Evolutionary conservation across 2,329 filamentous ascomycete genomes (phyloP).

Genomic region (Fusarium sp.): DNA sequence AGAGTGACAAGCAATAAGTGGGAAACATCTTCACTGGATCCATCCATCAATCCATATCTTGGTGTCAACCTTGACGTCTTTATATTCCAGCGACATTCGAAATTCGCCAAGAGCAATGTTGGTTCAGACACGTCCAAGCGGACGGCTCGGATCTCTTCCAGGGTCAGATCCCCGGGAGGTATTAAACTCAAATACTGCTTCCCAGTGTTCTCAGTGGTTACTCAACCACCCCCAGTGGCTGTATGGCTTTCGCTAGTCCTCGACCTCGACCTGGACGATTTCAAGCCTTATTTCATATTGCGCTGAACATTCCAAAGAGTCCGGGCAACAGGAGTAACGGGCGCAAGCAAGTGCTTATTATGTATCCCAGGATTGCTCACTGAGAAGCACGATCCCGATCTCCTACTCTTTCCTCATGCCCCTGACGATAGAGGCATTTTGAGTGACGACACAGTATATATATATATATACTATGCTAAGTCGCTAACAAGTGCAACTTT

Average conservation of each 20-base stretch:
- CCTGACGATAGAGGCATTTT: not conserved
- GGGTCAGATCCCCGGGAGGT: slow-evolving; percentile 3
- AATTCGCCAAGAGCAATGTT: not conserved
- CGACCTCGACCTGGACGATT: not conserved
- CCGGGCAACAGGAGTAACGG: not conserved
- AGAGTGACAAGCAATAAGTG: not conserved
- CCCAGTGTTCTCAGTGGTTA: slow-evolving; percentile 16
- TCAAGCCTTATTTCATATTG: slow-evolving; percentile 1
- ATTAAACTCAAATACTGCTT: slow-evolving; percentile 5
- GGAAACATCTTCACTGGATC: not conserved
- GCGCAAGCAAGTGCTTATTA: slow-evolving; percentile 25
- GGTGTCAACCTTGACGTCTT: not conserved
- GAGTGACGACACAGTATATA: not conserved
- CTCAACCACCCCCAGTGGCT: slow-evolving; percentile 12
- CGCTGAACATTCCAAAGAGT: slow-evolving; percentile 21
- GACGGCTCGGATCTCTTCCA: slow-evolving; percentile 1
- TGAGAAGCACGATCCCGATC: not conserved
- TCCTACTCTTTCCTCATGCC: not conserved
- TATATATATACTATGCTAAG: not conserved
- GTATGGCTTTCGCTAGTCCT: slow-evolving; percentile 27
- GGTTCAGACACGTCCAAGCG: slow-evolving; percentile 3
- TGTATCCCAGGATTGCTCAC: not conserved
- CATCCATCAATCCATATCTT: not conserved
- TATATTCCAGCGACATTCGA: not conserved
- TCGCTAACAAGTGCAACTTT: not conserved